Base-by-base conservation (phyloP, 2,329 filamentous ascomycete genomes). In the Dendryphion nanum region DNA sequence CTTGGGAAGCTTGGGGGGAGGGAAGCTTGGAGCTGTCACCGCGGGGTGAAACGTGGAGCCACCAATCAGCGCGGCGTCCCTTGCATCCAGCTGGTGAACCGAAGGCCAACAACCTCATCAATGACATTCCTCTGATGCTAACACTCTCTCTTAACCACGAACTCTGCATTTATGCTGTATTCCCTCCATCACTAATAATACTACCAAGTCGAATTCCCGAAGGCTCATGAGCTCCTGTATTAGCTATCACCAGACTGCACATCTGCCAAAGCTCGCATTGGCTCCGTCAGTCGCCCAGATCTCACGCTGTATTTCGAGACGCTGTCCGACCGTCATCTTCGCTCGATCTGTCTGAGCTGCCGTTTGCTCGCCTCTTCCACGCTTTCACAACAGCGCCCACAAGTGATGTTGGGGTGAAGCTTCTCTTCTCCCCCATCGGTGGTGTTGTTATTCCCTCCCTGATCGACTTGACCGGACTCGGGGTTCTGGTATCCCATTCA, bases 61-160 rank as follows among this genome's bases (percentile, higher is more conserved):
- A 33, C 56, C 51, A 61, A 59, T 56, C 35, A 45, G 35, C 31
- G 38, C 26, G 35, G 24, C 36, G 54, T 58, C 38, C 58, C 57
- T 63, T 59, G 55, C 56, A 55, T 47, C 43, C n/a, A n/a, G n/a
- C n/a, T n/a, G n/a, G n/a, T n/a, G n/a, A n/a, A n/a, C n/a, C n/a
- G n/a, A n/a, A n/a, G n/a, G n/a, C n/a, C n/a, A n/a, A n/a, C n/a
- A n/a, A 26, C 23, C 23, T n/a, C 8, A 26, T n/a, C 23, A 26
- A n/a, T n/a, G 23, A 26, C 23, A 8, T n/a, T 26, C 23, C 8
- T 8, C 23, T 8, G 23, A n/a, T 26, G 7, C 8, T n/a, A 26
- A n/a, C 23, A 8, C 8, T 26, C 23, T 26, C 23, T 26, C 8
- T n/a, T n/a, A 26, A 26, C 5, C 14, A 10, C 20, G 20, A n/a